Conservation (phyloP, 768 basidiomycete genomes). For the Leccinum variicolor region DNA sequence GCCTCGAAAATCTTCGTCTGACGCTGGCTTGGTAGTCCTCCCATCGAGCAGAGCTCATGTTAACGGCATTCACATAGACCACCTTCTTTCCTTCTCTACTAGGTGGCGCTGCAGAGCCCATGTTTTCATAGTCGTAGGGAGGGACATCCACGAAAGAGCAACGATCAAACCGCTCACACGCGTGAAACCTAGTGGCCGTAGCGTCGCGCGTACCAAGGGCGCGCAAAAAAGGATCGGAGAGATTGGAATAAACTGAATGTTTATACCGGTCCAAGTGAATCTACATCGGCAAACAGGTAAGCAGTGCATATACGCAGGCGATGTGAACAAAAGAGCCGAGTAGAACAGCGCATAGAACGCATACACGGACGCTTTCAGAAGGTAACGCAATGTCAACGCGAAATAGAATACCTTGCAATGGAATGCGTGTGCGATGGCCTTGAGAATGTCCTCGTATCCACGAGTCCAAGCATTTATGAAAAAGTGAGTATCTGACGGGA, state of each 20-base stretch:
- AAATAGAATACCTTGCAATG: slow-evolving; percentile 45
- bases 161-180: slow-evolving; percentile 81
- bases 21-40: slow-evolving; percentile 48
- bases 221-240: slow-evolving; percentile 59
- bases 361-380: neutral
- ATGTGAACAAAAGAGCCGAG: slow-evolving; percentile 8
- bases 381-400: neutral
- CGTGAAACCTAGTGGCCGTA: slow-evolving; percentile 78
- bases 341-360: neutral
- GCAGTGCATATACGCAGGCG: slow-evolving; percentile 6
- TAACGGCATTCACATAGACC: slow-evolving; percentile 83
- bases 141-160: slow-evolving; percentile 59
- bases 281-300: slow-evolving; percentile 33
- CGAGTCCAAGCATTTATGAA: slow-evolving; percentile 95
- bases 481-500: slow-evolving; percentile 66
- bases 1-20: slow-evolving; percentile 35
- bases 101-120: slow-evolving; percentile 17
- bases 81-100: slow-evolving; percentile 54
- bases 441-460: slow-evolving; percentile 92
- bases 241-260: slow-evolving; percentile 54
- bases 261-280: slow-evolving; percentile 95
- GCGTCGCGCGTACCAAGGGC: slow-evolving; percentile 59
- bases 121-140: slow-evolving; percentile 13
- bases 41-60: slow-evolving; percentile 58
- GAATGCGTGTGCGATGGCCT: slow-evolving; percentile 68